phyloP scores from a whole-genome alignment of 345 rosid genomes.

The Triadica sebifera region DNA sequence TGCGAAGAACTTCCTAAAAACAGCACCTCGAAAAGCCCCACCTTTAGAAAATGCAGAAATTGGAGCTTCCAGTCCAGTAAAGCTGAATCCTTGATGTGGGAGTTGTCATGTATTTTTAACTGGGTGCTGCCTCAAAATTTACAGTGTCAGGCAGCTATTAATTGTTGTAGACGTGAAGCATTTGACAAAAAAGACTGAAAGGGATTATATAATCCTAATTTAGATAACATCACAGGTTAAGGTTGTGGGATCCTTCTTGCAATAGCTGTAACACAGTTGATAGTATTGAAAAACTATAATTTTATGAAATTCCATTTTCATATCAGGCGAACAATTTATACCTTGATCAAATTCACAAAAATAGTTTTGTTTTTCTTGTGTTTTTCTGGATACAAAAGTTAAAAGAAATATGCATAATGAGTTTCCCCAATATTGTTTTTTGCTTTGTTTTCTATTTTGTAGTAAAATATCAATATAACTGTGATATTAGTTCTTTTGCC shows the following conservation, averaged over 20 bases:
- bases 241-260: not conserved
- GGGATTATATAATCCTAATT: not conserved
- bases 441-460: not conserved
- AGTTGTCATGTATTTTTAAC: not conserved
- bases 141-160: constrained; percentile 1
- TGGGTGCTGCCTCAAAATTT: constrained; percentile 18
- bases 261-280: not conserved
- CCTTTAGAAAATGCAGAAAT: constrained; percentile 38
- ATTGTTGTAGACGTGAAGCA: constrained; percentile 9
- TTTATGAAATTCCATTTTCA: constrained; percentile 15
- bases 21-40: constrained; percentile 33
- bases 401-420: not conserved
- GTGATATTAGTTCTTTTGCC: not conserved
- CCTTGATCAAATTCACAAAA: not conserved
- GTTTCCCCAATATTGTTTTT: not conserved
- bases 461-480: not conserved
- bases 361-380: not conserved
- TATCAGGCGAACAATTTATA: constrained; percentile 7
- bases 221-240: not conserved
- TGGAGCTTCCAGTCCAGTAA: constrained; percentile 42
- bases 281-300: not conserved
- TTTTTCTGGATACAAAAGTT: not conserved
- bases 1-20: constrained; percentile 49
- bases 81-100: constrained; percentile 31
- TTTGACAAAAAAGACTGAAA: not conserved